Conservation (phyloP, 2,329 filamentous ascomycete genomes). For the Beauveria sp. region DNA sequence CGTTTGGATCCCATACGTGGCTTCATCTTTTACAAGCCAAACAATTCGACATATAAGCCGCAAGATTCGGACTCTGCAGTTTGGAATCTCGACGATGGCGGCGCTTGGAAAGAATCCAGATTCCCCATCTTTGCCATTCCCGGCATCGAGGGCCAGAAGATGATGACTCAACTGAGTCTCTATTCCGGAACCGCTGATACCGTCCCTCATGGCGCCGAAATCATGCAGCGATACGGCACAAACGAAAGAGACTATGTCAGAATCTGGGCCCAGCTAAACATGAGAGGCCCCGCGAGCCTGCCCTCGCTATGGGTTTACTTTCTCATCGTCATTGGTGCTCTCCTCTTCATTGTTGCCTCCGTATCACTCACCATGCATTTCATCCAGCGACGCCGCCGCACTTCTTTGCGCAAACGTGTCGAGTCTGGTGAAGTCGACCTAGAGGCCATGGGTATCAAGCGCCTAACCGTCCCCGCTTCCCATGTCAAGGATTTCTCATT, state of each 20-base stretch:
- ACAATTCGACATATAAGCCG: conserved; percentile 50
- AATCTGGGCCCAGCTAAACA: conserved; percentile 48
- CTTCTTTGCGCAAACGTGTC: conserved; percentile 61
- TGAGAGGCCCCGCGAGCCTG: conserved; percentile 41
- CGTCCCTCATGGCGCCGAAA: conserved; percentile 50
- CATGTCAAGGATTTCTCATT: conserved; percentile 69
- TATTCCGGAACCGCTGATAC: conserved; percentile 71
- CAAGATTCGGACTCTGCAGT: conserved; percentile 54
- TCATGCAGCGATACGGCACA: conserved; percentile 46
- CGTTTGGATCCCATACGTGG: conserved; percentile 50
- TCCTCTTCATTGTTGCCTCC: conserved; percentile 57
- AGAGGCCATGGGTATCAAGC: conserved; percentile 77
- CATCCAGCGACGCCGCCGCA: conserved; percentile 64
- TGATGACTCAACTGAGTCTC: conserved; percentile 63
- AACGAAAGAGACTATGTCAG: conserved; percentile 52
- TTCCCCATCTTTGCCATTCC: conserved; percentile 82
- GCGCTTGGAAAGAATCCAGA: conserved; percentile 63
- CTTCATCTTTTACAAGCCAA: conserved; percentile 56
- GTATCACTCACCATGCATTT: conserved; percentile 70
- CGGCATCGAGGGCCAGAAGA: conserved; percentile 52
- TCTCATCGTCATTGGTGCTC: conserved; percentile 61
- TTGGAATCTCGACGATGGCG: conserved; percentile 66
- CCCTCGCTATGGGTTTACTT: conserved; percentile 78
- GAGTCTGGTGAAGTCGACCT: conserved; percentile 74
- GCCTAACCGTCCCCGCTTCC: conserved; percentile 65